Base-by-base conservation (phyloP, 805 yeast species). In the Cyberlindnera sargentensis region DNA sequence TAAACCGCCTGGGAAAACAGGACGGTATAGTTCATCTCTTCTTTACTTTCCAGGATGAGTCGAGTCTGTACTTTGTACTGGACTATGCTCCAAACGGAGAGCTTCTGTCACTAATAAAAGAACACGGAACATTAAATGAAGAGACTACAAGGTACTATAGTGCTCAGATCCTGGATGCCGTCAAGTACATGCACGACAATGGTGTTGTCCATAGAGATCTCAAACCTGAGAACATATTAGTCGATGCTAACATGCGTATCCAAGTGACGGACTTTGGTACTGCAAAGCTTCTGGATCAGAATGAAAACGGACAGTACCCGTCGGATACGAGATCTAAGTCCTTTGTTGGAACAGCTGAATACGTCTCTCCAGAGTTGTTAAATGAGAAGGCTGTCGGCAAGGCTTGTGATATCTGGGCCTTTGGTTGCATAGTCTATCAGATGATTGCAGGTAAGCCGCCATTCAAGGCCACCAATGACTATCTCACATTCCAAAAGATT, bases 351-450 rank as follows among this genome's bases (percentile, higher is more conserved):
- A 84, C 91, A 1, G 91, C 91, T 1, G 91, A 84, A 53, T 84
- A 84, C 53, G 90, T 84, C 6, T 81, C 90, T 0, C 95, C 95
- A 0, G 95, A 85, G 55, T 65, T 85, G 33, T 66, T 85, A 46
- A 86, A 82, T 49, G 84, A 75, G 55, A 84, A 83, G 54, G 81
- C 78, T 44, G 86, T 88, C 0, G 97, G 97, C 1, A 82, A 80
- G 53, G 89, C 97, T 1, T 85, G 96, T 40, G 99, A 93, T 64
- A 82, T 93, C n/a, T 93, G 99, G 99, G 91, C 98, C 8, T 86
- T 95, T 63, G 99, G 99, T 1, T 89, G 98, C 61, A 91, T 93
- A 6, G 63, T 93, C 1, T 93, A 85, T 62, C 98, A 93, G 61
- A 87, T 93, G 95, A 79, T 90, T 25, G 95, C 95, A 47, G 96